Percentiles rank a stretch among this genome's conserved stretches.
Evolutionary conservation across 179 eudicot genomes (phyloP).

Genomic region (Actinidia chinensis): DNA sequence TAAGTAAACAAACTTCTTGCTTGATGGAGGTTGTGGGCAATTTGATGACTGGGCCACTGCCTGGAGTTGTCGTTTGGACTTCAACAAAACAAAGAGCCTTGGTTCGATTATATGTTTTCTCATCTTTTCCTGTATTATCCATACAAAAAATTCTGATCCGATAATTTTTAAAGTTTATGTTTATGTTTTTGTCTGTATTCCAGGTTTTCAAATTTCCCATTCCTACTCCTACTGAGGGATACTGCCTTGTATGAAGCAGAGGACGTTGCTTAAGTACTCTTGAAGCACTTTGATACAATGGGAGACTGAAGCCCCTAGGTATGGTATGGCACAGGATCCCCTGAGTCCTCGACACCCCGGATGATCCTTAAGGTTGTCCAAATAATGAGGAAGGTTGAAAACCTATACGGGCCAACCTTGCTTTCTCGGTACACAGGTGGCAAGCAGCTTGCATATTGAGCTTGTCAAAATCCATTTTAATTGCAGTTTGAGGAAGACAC

Average conservation of each 20-base stretch:
- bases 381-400: constrained; percentile 42
- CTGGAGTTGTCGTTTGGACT: not conserved
- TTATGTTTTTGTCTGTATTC: constrained; percentile 4
- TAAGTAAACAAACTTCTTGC: not conserved
- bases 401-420: constrained; percentile 46
- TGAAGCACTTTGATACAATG: constrained; percentile 74
- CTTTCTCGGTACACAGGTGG: constrained; percentile 76
- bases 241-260: constrained; percentile 68
- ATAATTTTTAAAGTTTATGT: too few species aligned
- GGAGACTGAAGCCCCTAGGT: constrained; percentile 72
- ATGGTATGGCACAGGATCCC: constrained; percentile 82
- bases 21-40: constrained; percentile 4
- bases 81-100: not conserved
- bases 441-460: constrained; percentile 87
- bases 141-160: too few species aligned
- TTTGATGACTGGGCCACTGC: not conserved
- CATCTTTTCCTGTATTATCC: not conserved
- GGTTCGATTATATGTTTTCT: not conserved
- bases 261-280: constrained; percentile 69
- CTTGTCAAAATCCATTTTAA: constrained; percentile 67
- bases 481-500: constrained; percentile 50
- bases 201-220: constrained; percentile 88
- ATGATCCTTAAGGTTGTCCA: constrained; percentile 81
- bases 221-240: constrained; percentile 78
- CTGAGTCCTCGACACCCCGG: constrained; percentile 89